phyloP scores from a whole-genome alignment of 768 basidiomycete species.

The Agrocybe chaxingu region DNA sequence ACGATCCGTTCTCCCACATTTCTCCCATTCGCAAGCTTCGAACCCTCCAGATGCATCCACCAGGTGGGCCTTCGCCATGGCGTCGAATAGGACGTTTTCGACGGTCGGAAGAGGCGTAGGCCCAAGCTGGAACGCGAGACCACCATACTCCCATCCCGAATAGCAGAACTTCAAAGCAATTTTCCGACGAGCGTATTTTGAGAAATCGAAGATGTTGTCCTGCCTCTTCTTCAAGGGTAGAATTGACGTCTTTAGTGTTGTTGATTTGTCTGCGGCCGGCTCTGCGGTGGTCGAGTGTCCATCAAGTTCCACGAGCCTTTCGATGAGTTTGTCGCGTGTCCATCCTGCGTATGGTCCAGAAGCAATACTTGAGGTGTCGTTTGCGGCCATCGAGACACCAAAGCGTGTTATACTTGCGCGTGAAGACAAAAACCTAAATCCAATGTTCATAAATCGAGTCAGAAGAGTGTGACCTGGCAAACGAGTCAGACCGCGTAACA shows the following conservation, averaged over 20 bases:
- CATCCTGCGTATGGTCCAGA: slow-evolving; percentile 37
- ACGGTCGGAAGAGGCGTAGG: slow-evolving; percentile 83
- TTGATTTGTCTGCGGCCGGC: no score
- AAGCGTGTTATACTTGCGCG: slow-evolving; percentile 16
- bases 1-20: slow-evolving; percentile 91
- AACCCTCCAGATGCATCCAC: slow-evolving; percentile 72
- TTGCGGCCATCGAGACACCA: slow-evolving; percentile 15
- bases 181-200: slow-evolving; percentile 72
- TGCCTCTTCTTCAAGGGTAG: slow-evolving; percentile 4
- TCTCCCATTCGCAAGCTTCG: slow-evolving; percentile 87
- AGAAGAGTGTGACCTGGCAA: no score
- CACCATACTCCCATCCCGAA: slow-evolving; percentile 88
- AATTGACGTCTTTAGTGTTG: no score
- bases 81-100: slow-evolving; percentile 80
- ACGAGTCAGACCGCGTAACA: no score
- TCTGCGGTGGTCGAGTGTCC: background rate
- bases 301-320: slow-evolving; percentile 59
- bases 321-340: slow-evolving; percentile 65
- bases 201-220: slow-evolving; percentile 53
- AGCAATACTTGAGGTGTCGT: slow-evolving; percentile 12
- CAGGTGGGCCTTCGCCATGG: slow-evolving; percentile 72
- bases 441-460: slow-evolving; percentile 12
- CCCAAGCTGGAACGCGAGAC: slow-evolving; percentile 76
- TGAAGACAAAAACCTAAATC: slow-evolving; percentile 13
- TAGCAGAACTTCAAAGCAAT: slow-evolving; percentile 94